phyloP scores from a whole-genome alignment of 805 yeast species.

The Isabelozyma rhagii region DNA sequence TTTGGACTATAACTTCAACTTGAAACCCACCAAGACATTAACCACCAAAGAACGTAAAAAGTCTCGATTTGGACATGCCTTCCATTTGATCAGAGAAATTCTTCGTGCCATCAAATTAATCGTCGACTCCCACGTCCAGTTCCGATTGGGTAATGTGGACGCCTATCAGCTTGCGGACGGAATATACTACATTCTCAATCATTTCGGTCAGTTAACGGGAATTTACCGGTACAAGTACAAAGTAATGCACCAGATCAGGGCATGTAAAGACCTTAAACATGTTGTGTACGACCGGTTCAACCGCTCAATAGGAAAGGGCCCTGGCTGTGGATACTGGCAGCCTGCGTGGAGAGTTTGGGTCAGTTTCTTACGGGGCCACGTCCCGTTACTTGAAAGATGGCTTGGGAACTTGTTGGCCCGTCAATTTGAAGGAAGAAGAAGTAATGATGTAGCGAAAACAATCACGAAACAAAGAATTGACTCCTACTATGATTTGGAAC shows the following conservation, averaged over 20 bases:
- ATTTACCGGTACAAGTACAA: conserved; percentile 94
- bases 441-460: conserved; percentile 89
- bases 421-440: conserved; percentile 93
- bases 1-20: conserved; percentile 90
- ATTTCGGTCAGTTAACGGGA: conserved; percentile 94
- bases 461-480: conserved; percentile 95
- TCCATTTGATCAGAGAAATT: conserved; percentile 89
- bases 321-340: conserved; percentile 99
- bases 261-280: conserved; percentile 93
- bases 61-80: conserved; percentile 94
- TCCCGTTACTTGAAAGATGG: conserved; percentile 94
- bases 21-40: conserved; percentile 93
- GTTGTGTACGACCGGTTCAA: conserved; percentile 85
- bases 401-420: conserved; percentile 85
- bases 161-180: conserved; percentile 96
- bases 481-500: conserved; percentile 89
- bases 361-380: conserved; percentile 83
- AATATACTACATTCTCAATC: conserved; percentile 82
- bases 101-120: conserved; percentile 77
- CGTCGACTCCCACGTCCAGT: conserved; percentile 93
- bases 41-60: conserved; percentile 95
- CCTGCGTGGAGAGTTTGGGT: conserved; percentile 99
- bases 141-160: conserved; percentile 83
- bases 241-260: conserved; percentile 97
- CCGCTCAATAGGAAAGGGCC: conserved; percentile 88